Evolutionary conservation across 768 basidiomycete species (phyloP), one percentile per base, ranked within the genome.

Genomic region (Rubroboletus pulcherrimus): DNA sequence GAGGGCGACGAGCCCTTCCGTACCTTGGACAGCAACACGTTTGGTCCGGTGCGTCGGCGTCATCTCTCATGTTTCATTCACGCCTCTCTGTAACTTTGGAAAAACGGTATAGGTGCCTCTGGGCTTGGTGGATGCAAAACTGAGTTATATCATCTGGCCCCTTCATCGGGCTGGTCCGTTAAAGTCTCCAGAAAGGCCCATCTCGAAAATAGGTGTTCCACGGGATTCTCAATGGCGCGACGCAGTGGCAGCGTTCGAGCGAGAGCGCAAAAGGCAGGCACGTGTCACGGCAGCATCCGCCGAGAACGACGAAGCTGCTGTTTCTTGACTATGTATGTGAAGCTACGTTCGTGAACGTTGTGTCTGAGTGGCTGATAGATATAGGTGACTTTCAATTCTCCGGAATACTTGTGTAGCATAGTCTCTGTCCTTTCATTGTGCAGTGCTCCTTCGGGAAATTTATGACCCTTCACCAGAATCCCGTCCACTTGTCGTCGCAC

Each of bases 1-100:
- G 88, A 91, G 79, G 88, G 68, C 33, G 66, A 60, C 33, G 63
- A 66, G 29, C 41, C 63, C 5, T 71, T 55, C 29, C 77, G 81
- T 53, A 86, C 82, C 9, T 77, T 84, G 51, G 89, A 89, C 63
- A 89, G 87, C 72, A 89, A 89, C 66, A 68, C 73, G 1, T 87
- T 86, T 67, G 88, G 89, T 7, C 84, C 88, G 9, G 87, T 88
- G 65, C 56, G 78, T 70, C 14, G 21, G 42, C 38, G 2, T 43
- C 12, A 14, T 49, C 7, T 55, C 0, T 24, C 11, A 11, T 58
- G 12, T 37, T 56, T 37, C 50, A 47, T 48, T 37, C 49, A 5
- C 1, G 14, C 15, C 4, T 11, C 14, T 5, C 34, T 38, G 4
- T 9, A 24, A 41, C 15, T 31, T 42, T n/a, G n/a, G 44, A 21